A percentile compares a stretch with the other conserved stretches of the same genome.
phyloP scores from a whole-genome alignment of 2,329 filamentous ascomycete species.

The Biscogniauxia mediterranea region DNA sequence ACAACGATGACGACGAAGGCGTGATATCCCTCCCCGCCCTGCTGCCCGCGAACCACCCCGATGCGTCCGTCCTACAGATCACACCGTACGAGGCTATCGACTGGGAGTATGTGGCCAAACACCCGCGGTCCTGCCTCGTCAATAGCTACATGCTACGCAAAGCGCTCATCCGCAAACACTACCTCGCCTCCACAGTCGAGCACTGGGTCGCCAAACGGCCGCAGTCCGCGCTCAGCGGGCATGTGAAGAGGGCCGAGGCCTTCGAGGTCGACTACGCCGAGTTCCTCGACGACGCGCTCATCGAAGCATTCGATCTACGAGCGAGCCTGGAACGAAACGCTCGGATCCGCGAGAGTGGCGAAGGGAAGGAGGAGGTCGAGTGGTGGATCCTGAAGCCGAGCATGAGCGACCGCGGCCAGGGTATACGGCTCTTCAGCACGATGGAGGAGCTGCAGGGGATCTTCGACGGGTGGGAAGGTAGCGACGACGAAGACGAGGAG shows the following conservation, averaged over 20 bases:
- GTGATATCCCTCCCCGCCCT: constrained; percentile 35
- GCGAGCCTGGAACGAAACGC: constrained; percentile 75
- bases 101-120: constrained; percentile 69
- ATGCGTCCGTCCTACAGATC: constrained; percentile 68
- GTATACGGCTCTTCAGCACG: constrained; percentile 83
- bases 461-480: constrained; percentile 89
- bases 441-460: constrained; percentile 81
- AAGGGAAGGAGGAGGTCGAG: constrained; percentile 49
- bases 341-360: constrained; percentile 22
- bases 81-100: constrained; percentile 83
- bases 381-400: constrained; percentile 99
- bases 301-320: constrained; percentile 84
- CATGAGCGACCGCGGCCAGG: constrained; percentile 95
- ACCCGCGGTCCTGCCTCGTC: constrained; percentile 63
- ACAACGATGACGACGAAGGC: constrained; percentile 5
- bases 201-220: constrained; percentile 87
- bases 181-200: constrained; percentile 77
- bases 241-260: constrained; percentile 75
- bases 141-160: constrained; percentile 97
- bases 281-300: constrained; percentile 88
- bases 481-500: constrained; percentile 55
- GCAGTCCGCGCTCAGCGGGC: constrained; percentile 60
- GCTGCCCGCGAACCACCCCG: constrained; percentile 37
- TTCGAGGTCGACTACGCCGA: constrained; percentile 97
- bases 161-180: constrained; percentile 94